Percentiles rank a stretch among this genome's conserved stretches.
Conservation (phyloP, 169 alveolate species). For the Neospora caninum region DNA sequence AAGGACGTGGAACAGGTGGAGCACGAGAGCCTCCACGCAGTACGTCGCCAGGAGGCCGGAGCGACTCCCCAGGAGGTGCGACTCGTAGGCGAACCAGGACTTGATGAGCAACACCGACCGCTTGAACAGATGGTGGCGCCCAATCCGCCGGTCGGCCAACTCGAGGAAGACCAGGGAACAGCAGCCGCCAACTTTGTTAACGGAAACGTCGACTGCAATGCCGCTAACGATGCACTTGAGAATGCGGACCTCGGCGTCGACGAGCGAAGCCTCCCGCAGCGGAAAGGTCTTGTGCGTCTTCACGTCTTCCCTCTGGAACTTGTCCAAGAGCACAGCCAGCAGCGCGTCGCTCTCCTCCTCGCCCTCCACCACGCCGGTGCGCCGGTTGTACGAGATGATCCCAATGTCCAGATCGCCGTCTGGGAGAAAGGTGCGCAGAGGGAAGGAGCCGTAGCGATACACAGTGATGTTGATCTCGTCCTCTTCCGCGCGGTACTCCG, state of each 20-base stretch:
- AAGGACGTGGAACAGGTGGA: conserved; percentile 62
- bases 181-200: conserved; percentile 73
- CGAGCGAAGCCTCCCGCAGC: conserved; percentile 54
- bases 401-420: conserved; percentile 73
- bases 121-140: conserved; percentile 68
- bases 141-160: conserved; percentile 66
- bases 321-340: conserved; percentile 42
- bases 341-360: conserved; percentile 67
- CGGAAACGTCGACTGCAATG: conserved; percentile 70
- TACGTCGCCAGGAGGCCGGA: conserved; percentile 71
- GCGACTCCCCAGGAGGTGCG: conserved; percentile 70
- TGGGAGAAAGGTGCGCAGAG: conserved; percentile 69
- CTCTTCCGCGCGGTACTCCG: conserved; percentile 48
- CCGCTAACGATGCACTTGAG: conserved; percentile 63
- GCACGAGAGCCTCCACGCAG: conserved; percentile 67
- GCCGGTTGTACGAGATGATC: conserved; percentile 46
- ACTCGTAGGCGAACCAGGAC: conserved; percentile 73
- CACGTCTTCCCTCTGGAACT: conserved; percentile 49
- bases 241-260: conserved; percentile 68
- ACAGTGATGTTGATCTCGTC: conserved; percentile 66
- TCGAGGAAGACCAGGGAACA: conserved; percentile 69
- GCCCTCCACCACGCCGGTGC: conserved; percentile 60
- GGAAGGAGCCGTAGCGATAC: conserved; percentile 69
- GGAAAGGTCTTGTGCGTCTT: conserved; percentile 46
- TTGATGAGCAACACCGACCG: conserved; percentile 68